Conservation (phyloP, 2,329 filamentous ascomycete species). For the Aspergillus versicolor region DNA sequence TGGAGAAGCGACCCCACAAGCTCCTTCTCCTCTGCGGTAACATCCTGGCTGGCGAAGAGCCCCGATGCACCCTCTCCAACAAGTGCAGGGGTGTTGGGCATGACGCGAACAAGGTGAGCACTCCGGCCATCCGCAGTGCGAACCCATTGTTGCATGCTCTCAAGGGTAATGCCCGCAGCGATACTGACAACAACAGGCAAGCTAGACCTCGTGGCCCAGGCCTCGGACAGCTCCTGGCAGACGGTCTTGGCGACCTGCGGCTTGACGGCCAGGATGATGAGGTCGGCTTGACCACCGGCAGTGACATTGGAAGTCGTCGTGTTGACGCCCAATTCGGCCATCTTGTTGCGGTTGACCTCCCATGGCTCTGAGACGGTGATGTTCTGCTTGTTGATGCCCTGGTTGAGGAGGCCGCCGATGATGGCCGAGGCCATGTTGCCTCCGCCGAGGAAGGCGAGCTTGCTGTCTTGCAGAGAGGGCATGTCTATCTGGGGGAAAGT, state of each 20-base stretch:
- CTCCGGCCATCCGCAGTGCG: constrained; percentile 23
- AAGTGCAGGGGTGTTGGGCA: constrained; percentile 37
- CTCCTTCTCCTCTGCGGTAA: constrained; percentile 29
- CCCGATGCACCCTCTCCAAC: constrained; percentile 35
- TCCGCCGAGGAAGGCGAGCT: constrained; percentile 37
- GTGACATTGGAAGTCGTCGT: constrained; percentile 32
- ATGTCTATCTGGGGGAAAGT: neutral
- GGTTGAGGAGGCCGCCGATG: constrained; percentile 31
- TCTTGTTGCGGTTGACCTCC: constrained; percentile 37
- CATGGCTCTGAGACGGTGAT: constrained; percentile 37
- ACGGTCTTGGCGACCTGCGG: constrained; percentile 34
- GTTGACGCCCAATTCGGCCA: constrained; percentile 29
- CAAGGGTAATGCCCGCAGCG: constrained; percentile 34
- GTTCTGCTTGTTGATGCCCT: constrained; percentile 30
- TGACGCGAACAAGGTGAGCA: constrained; percentile 34
- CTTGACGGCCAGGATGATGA: constrained; percentile 36
- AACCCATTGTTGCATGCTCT: constrained; percentile 31
- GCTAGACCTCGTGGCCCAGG: constrained; percentile 24
- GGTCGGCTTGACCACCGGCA: constrained; percentile 28
- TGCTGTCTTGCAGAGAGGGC: constrained; percentile 31
- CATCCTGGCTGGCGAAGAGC: constrained; percentile 26
- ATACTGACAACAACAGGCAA: constrained; percentile 36
- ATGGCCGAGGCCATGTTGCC: constrained; percentile 40
- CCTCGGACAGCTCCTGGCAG: constrained; percentile 31
- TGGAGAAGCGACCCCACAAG: constrained; percentile 29